These are phyloP conservation scores for Panellus pusillus DNA, from an alignment of 768 basidiomycete genomes.

Conservation along the genomic window DNA sequence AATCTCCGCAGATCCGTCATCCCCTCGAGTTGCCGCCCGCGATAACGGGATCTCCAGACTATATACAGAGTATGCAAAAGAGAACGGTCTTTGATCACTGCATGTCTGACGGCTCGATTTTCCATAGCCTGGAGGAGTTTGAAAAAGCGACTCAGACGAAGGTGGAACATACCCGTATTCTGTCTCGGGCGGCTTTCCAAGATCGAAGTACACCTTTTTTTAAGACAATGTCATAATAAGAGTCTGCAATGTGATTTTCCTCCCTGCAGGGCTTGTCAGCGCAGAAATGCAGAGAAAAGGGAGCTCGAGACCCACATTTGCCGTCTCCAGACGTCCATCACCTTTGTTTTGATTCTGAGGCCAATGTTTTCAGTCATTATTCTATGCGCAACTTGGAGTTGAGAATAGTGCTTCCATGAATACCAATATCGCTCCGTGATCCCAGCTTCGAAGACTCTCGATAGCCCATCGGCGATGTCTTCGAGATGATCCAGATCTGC, in stretches of 20 bases:
- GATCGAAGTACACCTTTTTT: slow-evolving; percentile 46
- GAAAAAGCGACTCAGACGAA: not conserved
- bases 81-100: slow-evolving; percentile 56
- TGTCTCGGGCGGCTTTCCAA: slow-evolving; percentile 57
- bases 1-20: slow-evolving; percentile 47
- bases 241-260: slow-evolving; percentile 42
- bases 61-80: slow-evolving; percentile 58
- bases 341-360: slow-evolving; percentile 47
- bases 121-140: slow-evolving; percentile 47
- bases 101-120: slow-evolving; percentile 54
- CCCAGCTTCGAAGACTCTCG: slow-evolving; percentile 37
- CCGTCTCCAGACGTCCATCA: slow-evolving; percentile 58
- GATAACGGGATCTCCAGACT: slow-evolving; percentile 70
- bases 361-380: slow-evolving; percentile 44
- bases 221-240: slow-evolving; percentile 40
- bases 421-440: slow-evolving; percentile 48
- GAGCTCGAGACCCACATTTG: slow-evolving; percentile 43
- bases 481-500: slow-evolving; percentile 44
- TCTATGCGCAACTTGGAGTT: slow-evolving; percentile 47
- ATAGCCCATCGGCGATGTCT: slow-evolving; percentile 49
- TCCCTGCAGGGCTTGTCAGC: slow-evolving; percentile 35
- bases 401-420: slow-evolving; percentile 51
- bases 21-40: slow-evolving; percentile 56
- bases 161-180: slow-evolving; percentile 47
- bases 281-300: not conserved